These are phyloP conservation scores for Nannochloris sp. DNA, from an alignment of 139 green algal genomes.

Conservation along the genomic window DNA sequence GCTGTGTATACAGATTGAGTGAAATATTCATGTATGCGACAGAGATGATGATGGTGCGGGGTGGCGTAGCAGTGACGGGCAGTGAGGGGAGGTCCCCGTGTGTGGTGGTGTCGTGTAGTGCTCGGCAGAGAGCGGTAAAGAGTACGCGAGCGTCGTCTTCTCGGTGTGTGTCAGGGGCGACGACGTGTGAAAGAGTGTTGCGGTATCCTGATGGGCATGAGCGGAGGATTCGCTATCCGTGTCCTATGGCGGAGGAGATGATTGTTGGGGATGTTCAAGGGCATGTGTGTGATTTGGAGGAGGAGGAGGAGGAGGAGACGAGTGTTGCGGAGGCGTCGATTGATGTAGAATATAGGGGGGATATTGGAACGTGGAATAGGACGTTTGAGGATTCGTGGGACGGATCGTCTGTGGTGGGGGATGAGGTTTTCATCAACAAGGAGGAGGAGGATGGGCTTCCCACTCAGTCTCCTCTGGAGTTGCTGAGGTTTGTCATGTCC, in stretches of 20 bases:
- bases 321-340: background rate
- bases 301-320: background rate
- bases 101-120: too few species aligned
- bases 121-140: too few species aligned
- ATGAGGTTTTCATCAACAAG: constrained; percentile 2
- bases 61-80: too few species aligned
- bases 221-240: constrained; percentile 40
- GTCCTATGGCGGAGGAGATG: constrained; percentile 2
- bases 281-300: constrained; percentile 2
- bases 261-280: background rate
- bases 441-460: background rate
- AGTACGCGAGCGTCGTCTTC: too few species aligned
- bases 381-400: background rate
- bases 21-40: too few species aligned
- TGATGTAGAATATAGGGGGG: constrained; percentile 3
- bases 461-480: constrained; percentile 14
- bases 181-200: constrained; percentile 28
- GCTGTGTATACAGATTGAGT: too few species aligned
- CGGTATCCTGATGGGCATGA: constrained; percentile 47
- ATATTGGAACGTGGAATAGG: background rate
- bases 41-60: too few species aligned
- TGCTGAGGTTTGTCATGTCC: constrained; percentile 31
- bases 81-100: too few species aligned
- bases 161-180: too few species aligned
- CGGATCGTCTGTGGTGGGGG: constrained; percentile 4